Evolutionary conservation across 768 basidiomycete species (phyloP).

Genomic region (Amanita polypyramis): DNA sequence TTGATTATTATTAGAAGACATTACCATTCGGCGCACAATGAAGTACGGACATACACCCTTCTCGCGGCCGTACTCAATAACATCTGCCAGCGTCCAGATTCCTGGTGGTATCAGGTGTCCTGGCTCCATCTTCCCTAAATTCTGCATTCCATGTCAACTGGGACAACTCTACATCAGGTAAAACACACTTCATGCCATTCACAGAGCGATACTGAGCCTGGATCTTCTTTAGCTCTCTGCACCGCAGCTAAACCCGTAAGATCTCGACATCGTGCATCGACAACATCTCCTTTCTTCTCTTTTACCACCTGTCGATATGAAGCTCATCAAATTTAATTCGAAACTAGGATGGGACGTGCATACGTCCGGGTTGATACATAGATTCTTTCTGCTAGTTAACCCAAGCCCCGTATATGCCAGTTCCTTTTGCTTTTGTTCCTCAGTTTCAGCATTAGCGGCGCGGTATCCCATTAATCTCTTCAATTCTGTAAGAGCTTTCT

Average conservation of each 20-base stretch:
- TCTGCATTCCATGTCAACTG: conserved; percentile 34
- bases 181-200: conserved; percentile 85
- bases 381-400: conserved; percentile 89
- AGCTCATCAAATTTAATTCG: neutral
- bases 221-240: conserved; percentile 76
- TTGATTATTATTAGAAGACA: conserved; percentile 7
- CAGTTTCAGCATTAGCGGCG: conserved; percentile 56
- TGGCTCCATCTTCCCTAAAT: conserved; percentile 70
- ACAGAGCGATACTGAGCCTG: conserved; percentile 86
- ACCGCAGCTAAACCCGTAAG: conserved; percentile 78
- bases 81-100: conserved; percentile 90
- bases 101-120: conserved; percentile 78
- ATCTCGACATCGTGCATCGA: conserved; percentile 95
- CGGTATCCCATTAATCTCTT: conserved; percentile 92
- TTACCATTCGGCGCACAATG: conserved; percentile 88
- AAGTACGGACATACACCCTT: conserved; percentile 92
- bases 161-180: neutral
- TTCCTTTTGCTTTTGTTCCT: conserved; percentile 71
- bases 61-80: conserved; percentile 80
- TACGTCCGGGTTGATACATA: conserved; percentile 93
- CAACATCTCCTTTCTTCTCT: conserved; percentile 97
- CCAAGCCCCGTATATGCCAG: conserved; percentile 80
- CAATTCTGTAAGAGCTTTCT: conserved; percentile 92
- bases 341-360: conserved; percentile 11
- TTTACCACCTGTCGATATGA: conserved; percentile 64